These are phyloP conservation scores for Xylariaceae sp. DNA, from an alignment of 2,329 filamentous ascomycete genomes.

Conservation along the genomic window DNA sequence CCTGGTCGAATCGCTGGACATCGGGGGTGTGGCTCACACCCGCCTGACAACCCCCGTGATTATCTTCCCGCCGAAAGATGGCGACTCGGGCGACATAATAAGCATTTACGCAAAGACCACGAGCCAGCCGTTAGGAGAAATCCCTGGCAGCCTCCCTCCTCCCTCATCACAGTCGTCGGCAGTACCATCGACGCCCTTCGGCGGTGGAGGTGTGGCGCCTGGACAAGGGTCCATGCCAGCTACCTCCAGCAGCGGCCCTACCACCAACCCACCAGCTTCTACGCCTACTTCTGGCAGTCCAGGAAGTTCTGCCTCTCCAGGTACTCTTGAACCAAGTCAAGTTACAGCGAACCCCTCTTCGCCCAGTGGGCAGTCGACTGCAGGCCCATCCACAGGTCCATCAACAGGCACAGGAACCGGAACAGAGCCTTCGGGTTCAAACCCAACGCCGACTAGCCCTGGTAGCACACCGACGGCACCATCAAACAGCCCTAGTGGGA, in stretches of 20 bases:
- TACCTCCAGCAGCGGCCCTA: slow-evolving; percentile 5
- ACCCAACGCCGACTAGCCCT: background rate
- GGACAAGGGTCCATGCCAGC: slow-evolving; percentile 10
- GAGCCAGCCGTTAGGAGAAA: slow-evolving; percentile 20
- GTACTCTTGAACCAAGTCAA: slow-evolving; percentile 7
- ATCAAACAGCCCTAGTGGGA: slow-evolving; percentile 4
- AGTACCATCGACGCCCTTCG: slow-evolving; percentile 10
- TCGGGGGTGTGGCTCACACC: slow-evolving; percentile 25
- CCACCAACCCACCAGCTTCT: background rate
- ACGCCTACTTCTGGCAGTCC: background rate
- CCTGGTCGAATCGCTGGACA: slow-evolving; percentile 19
- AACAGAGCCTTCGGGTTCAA: too few species aligned
- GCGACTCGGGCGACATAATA: slow-evolving; percentile 16
- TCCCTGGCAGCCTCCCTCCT: slow-evolving; percentile 19
- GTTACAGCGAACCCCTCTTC: slow-evolving; percentile 1
- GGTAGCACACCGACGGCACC: background rate
- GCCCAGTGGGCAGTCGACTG: slow-evolving; percentile 1
- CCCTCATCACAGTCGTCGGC: slow-evolving; percentile 7
- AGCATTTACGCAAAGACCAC: slow-evolving; percentile 21
- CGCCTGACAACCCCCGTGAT: slow-evolving; percentile 21
- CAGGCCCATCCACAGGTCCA: background rate
- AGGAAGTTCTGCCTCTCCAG: background rate
- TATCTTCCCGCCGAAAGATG: slow-evolving; percentile 22
- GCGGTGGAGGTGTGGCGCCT: slow-evolving; percentile 10
- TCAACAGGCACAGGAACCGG: too few species aligned